phyloP scores from a whole-genome alignment of 2,329 filamentous ascomycete genomes.

The Aschersonia sp. region DNA sequence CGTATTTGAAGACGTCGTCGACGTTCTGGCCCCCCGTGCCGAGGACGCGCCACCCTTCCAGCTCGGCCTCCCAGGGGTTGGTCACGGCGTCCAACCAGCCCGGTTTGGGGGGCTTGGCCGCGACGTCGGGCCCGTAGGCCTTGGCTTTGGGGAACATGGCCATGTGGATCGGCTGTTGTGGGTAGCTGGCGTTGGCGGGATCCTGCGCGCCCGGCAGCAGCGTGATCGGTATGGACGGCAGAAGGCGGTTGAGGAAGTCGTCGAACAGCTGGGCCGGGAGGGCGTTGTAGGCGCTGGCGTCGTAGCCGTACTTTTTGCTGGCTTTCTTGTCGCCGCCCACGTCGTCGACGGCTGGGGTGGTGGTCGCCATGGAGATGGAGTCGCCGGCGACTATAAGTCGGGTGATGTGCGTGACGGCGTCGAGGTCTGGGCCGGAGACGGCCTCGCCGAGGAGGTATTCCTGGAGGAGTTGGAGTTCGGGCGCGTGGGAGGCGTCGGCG shows the following conservation, averaged over 20 bases:
- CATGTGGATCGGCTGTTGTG: constrained; percentile 84
- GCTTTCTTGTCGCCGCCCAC: constrained; percentile 26
- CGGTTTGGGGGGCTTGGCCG: constrained; percentile 21
- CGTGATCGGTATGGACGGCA: constrained; percentile 80
- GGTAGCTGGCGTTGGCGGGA: constrained; percentile 77
- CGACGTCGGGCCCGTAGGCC: constrained; percentile 43
- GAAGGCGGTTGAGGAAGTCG: constrained; percentile 62
- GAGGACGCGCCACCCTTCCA: constrained; percentile 80
- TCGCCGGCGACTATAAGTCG: constrained; percentile 87
- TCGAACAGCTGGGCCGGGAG: constrained; percentile 75
- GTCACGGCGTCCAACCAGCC: constrained; percentile 83
- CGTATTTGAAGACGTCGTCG: constrained; percentile 85
- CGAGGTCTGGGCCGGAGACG: constrained; percentile 44
- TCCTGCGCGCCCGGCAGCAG: constrained; percentile 74
- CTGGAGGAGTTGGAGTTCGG: constrained; percentile 63
- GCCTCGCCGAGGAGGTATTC: constrained; percentile 85
- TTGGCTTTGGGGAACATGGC: constrained; percentile 77
- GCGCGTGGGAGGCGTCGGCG: constrained; percentile 52
- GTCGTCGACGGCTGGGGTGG: constrained; percentile 22
- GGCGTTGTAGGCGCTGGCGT: constrained; percentile 76
- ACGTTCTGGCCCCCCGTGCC: constrained; percentile 87
- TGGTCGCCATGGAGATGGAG: constrained; percentile 55
- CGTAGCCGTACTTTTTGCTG: constrained; percentile 85
- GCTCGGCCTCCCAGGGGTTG: constrained; percentile 83
- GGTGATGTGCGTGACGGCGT: constrained; percentile 52